phyloP scores from a whole-genome alignment of 2,329 filamentous ascomycete genomes.

The Aspergillus proliferans region DNA sequence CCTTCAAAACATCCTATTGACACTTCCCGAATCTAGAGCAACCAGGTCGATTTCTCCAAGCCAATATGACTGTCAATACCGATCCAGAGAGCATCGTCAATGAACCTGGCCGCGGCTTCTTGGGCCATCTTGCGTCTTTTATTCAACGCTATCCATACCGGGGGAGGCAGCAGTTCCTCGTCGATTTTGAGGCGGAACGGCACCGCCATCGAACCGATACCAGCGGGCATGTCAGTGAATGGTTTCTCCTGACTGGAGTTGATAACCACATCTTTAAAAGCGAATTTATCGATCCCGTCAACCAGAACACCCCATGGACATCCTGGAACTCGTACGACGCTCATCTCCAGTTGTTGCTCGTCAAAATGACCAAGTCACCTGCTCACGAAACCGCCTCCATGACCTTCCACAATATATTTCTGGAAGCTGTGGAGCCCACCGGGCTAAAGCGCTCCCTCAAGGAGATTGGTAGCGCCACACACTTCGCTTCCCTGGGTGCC shows the following conservation, averaged over 20 bases:
- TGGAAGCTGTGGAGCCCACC: too few relatives aligned
- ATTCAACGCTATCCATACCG: conserved; percentile 2
- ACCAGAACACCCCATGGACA: conserved; percentile 1
- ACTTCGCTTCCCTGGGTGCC: too few relatives aligned
- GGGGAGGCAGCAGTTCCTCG: neutral
- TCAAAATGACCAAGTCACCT: too few relatives aligned
- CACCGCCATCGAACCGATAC: neutral
- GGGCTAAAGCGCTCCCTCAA: too few relatives aligned
- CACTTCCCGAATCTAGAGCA: neutral
- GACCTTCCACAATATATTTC: too few relatives aligned
- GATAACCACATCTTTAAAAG: neutral
- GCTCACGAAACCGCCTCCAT: too few relatives aligned
- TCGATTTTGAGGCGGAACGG: conserved; percentile 1
- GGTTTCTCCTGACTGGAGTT: neutral
- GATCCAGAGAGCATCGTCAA: conserved; percentile 1
- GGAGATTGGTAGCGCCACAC: too few relatives aligned
- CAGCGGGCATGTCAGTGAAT: neutral
- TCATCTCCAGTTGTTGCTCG: too few relatives aligned
- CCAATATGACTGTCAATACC: neutral
- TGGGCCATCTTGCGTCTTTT: conserved; percentile 4
- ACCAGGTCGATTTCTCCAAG: neutral
- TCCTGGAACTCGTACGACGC: neutral
- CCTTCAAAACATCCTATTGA: neutral
- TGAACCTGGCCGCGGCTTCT: conserved; percentile 3
- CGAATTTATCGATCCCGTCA: neutral